Conservation (phyloP, 257 asterid species). For the Solanum microdontum region DNA sequence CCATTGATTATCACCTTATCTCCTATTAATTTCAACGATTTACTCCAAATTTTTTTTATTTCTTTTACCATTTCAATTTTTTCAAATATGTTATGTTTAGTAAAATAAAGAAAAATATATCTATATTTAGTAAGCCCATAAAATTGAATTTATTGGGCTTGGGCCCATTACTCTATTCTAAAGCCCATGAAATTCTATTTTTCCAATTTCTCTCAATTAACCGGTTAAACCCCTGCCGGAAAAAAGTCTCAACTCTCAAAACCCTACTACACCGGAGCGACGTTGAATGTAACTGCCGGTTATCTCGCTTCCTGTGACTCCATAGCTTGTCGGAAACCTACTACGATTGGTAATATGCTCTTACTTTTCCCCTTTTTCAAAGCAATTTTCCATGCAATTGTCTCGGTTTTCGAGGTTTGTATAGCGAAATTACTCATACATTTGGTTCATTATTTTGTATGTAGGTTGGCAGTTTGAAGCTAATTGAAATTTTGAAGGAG, state of each 20-base stretch:
- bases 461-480: not conserved
- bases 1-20: not conserved
- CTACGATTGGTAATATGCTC: not conserved
- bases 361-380: not conserved
- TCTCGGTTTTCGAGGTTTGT: not conserved
- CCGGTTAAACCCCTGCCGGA: not conserved
- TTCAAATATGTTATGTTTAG: not conserved
- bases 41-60: too few species aligned
- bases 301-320: not conserved
- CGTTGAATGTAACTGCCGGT: not conserved
- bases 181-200: not conserved
- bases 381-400: not conserved
- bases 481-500: not conserved
- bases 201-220: not conserved
- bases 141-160: not conserved
- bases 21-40: not conserved
- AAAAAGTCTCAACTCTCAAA: not conserved
- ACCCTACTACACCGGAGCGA: not conserved
- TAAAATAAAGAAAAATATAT: not conserved
- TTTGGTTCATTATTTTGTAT: not conserved
- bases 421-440: not conserved
- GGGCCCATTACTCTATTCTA: not conserved
- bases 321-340: not conserved
- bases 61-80: not conserved
- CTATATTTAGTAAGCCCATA: not conserved